Evolutionary conservation across 2,329 filamentous ascomycete genomes (phyloP).

Genomic region (Elsinoe ampelina): DNA sequence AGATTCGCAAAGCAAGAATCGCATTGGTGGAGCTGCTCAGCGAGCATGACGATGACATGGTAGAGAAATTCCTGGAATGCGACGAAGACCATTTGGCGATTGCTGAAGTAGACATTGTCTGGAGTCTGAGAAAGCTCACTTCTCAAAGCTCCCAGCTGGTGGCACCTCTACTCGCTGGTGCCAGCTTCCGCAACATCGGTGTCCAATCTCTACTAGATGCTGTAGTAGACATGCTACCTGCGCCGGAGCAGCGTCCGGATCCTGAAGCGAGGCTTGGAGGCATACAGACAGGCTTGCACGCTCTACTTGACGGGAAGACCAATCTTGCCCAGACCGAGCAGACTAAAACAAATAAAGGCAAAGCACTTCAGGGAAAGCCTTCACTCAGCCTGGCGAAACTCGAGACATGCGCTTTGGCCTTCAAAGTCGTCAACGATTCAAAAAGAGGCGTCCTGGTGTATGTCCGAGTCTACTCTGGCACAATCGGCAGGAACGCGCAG

Average conservation of each 20-base stretch:
- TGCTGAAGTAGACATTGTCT: conserved; percentile 55
- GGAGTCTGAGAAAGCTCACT: conserved; percentile 65
- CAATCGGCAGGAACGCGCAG: conserved; percentile 60
- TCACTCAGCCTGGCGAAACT: conserved; percentile 49
- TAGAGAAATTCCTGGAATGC: conserved; percentile 72
- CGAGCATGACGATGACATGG: conserved; percentile 77
- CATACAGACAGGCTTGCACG: conserved; percentile 43
- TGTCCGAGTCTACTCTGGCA: conserved; percentile 82
- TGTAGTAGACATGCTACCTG: conserved; percentile 77
- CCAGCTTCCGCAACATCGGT: conserved; percentile 88
- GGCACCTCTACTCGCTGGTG: conserved; percentile 81
- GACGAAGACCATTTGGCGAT: conserved; percentile 65
- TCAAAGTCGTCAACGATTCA: conserved; percentile 89
- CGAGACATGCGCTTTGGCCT: conserved; percentile 60
- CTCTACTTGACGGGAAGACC: conserved; percentile 32
- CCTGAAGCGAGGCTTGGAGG: conserved; percentile 62
- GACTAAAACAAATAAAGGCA: conserved; percentile 16
- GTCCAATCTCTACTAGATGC: conserved; percentile 87
- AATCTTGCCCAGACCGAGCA: background rate
- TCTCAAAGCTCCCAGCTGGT: conserved; percentile 59
- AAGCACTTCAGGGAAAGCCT: conserved; percentile 17
- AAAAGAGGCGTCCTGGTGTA: conserved; percentile 83
- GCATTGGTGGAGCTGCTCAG: conserved; percentile 75
- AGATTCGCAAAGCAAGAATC: conserved; percentile 66
- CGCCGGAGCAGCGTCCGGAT: conserved; percentile 69